A percentile compares a stretch with the other conserved stretches of the same genome.
These are phyloP conservation scores for Metschnikowia vanudenii DNA, from an alignment of 805 yeast species.

Conservation along the genomic window DNA sequence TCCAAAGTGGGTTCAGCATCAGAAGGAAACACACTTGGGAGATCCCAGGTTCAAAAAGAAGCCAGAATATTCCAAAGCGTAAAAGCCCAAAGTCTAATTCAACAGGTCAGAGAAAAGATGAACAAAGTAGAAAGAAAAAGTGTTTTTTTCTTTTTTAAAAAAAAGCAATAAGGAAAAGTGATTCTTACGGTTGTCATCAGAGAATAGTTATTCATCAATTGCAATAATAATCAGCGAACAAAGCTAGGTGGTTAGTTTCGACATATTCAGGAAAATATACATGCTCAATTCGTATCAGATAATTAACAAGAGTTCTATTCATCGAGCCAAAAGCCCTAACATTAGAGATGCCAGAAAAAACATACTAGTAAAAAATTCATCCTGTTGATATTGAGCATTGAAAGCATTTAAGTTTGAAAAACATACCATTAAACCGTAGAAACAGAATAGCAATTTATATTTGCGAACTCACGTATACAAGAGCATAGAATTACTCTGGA, in stretches of 20 bases:
- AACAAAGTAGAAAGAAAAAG: too few species aligned
- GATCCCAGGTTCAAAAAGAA: too few species aligned
- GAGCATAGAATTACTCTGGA: too few species aligned
- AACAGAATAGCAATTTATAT: not conserved
- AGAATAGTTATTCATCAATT: not conserved
- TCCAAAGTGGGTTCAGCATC: too few species aligned
- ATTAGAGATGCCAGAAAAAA: slow-evolving; percentile 94
- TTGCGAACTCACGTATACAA: not conserved
- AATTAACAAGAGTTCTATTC: slow-evolving; percentile 72
- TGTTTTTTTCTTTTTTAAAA: too few species aligned
- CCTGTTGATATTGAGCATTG: slow-evolving; percentile 19
- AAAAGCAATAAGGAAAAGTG: too few species aligned
- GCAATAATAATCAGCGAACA: not conserved
- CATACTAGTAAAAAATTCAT: slow-evolving; percentile 41
- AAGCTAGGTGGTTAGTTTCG: slow-evolving; percentile 8
- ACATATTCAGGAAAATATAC: not conserved
- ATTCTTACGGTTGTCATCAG: not conserved
- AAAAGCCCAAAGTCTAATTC: too few species aligned
- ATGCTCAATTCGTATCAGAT: slow-evolving; percentile 45
- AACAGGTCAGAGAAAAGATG: too few species aligned
- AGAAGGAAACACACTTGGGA: too few species aligned
- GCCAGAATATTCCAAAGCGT: too few species aligned
- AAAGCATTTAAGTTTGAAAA: slow-evolving; percentile 2
- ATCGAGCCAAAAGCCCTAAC: slow-evolving; percentile 78
- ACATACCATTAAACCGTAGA: slow-evolving; percentile 2